Conservation (phyloP, 345 rosid genomes). For the Acer negundo region DNA sequence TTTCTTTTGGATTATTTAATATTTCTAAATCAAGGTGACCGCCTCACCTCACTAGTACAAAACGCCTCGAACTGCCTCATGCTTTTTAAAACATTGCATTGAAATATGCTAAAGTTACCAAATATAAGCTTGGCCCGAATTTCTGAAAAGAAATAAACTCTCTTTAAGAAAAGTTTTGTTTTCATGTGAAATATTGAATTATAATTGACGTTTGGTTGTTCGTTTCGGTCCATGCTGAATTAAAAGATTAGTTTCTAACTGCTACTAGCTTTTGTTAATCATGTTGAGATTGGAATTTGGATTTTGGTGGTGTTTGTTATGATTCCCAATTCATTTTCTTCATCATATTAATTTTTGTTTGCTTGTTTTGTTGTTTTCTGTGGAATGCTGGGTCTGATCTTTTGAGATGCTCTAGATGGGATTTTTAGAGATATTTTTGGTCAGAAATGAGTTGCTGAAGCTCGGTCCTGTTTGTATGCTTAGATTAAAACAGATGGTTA, state of each 20-base stretch:
- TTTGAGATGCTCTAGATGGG: constrained; percentile 55
- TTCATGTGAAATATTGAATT: constrained; percentile 2
- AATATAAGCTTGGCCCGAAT: background rate
- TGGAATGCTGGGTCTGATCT: constrained; percentile 40
- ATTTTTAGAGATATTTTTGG: constrained; percentile 45
- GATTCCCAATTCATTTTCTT: background rate
- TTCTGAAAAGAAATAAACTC: background rate
- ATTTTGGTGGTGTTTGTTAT: constrained; percentile 9
- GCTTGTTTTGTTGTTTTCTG: constrained; percentile 30
- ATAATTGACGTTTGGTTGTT: too few relatives aligned
- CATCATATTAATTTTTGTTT: constrained; percentile 23
- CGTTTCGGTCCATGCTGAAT: background rate
- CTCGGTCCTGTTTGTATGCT: constrained; percentile 25
- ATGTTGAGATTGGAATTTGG: background rate
- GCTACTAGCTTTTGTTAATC: background rate
- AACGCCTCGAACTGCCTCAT: too few relatives aligned
- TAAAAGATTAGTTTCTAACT: too few relatives aligned
- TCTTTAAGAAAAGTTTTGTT: background rate
- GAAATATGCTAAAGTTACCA: too few relatives aligned
- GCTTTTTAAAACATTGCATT: too few relatives aligned
- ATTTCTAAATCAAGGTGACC: too few relatives aligned
- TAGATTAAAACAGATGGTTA: constrained; percentile 36
- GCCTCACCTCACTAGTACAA: too few relatives aligned
- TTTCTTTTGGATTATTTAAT: too few relatives aligned
- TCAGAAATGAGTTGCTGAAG: constrained; percentile 54